Evolutionary conservation across 1,284 basidiomycete species (phyloP).

Genomic region (Apiotrichum mycotoxinovorans): DNA sequence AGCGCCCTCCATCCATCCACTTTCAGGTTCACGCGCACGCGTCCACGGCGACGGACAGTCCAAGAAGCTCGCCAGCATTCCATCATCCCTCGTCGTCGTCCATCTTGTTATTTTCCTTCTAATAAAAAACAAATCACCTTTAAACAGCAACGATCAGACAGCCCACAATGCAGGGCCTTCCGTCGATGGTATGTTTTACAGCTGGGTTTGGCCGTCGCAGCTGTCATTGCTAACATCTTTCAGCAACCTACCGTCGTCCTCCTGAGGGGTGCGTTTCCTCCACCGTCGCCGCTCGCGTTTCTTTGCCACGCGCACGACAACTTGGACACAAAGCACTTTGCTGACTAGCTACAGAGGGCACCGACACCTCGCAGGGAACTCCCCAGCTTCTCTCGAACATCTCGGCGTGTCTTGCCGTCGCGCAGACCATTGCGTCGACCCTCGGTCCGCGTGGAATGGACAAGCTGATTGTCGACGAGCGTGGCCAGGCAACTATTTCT

Average conservation of each 20-base stretch:
- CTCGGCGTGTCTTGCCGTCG: constrained; percentile 85
- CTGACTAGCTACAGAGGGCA: constrained; percentile 63
- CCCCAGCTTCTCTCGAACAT: constrained; percentile 94
- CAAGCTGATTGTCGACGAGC: constrained; percentile 83
- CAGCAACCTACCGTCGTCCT: constrained; percentile 94
- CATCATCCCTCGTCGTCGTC: constrained; percentile 1
- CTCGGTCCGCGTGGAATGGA: constrained; percentile 99
- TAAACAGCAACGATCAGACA: constrained; percentile 2
- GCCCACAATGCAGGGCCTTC: constrained; percentile 45
- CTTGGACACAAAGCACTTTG: neutral
- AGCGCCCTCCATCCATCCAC: neutral
- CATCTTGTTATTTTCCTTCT: neutral
- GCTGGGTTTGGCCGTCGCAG: constrained; percentile 5
- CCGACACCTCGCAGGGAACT: constrained; percentile 93
- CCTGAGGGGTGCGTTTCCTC: constrained; percentile 56
- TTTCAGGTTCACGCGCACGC: neutral
- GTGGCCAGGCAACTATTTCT: constrained; percentile 94
- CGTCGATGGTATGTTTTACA: no score
- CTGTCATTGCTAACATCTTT: constrained; percentile 16
- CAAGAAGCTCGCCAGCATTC: neutral
- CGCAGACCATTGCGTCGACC: constrained; percentile 85
- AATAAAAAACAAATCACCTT: no score
- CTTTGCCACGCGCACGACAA: neutral
- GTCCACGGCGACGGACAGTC: neutral
- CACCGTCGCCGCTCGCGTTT: neutral